Conservation (phyloP, 257 asterid species). For the Datura wrightii region DNA sequence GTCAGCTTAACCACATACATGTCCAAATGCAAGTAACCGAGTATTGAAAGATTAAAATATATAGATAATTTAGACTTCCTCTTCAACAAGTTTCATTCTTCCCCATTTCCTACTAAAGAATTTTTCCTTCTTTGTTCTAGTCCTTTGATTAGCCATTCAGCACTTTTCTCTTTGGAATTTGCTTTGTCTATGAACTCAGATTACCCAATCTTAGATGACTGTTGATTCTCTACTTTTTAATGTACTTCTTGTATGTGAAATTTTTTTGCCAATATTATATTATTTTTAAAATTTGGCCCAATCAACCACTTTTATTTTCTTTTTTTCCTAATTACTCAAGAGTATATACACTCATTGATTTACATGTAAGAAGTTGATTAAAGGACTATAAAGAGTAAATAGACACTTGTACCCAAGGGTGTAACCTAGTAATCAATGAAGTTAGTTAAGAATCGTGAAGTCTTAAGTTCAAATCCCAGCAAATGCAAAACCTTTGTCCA, state of each 20-base stretch:
- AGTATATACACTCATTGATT: not conserved
- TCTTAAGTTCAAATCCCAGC: not conserved
- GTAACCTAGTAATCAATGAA: not conserved
- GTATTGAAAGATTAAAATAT: not conserved
- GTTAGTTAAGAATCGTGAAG: not conserved
- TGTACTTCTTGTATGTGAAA: not conserved
- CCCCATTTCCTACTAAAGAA: not conserved
- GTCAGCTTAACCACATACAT: not conserved
- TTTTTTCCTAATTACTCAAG: not conserved
- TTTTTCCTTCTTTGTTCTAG: not conserved
- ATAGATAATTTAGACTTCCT: not conserved
- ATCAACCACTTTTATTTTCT: not conserved
- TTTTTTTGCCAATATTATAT: not conserved
- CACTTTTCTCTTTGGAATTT: not conserved
- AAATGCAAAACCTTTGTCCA: not conserved
- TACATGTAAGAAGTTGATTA: not conserved
- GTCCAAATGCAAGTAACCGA: not conserved
- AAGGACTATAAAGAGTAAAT: constrained; percentile 1
- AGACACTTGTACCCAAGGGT: not conserved
- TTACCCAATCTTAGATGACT: not conserved
- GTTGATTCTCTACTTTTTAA: not conserved
- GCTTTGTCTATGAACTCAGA: not conserved
- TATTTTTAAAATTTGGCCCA: too few relatives aligned
- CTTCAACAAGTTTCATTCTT: not conserved
- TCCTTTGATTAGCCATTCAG: not conserved